Percentiles rank a stretch among this genome's conserved stretches.
Conservation (phyloP, 1,284 basidiomycete genomes). For the Leccinum fuscescens region DNA sequence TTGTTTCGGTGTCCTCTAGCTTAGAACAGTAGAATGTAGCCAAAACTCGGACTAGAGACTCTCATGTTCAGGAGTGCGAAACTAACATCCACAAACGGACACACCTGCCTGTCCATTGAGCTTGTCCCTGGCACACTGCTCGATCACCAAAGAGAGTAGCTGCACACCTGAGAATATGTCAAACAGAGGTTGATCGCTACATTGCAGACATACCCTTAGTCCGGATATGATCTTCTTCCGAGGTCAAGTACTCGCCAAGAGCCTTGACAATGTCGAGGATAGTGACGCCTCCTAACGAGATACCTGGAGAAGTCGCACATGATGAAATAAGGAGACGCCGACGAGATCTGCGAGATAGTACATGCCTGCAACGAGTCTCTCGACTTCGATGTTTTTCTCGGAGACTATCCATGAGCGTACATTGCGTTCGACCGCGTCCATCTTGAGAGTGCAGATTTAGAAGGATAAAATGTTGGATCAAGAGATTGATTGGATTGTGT, state of each 20-base stretch:
- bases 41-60: conserved; percentile 70
- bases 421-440: conserved; percentile 49
- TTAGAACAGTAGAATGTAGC: conserved; percentile 84
- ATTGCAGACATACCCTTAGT: conserved; percentile 61
- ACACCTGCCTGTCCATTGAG: conserved; percentile 83
- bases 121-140: conserved; percentile 56
- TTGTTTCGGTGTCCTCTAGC: conserved; percentile 80
- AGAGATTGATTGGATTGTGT: conserved; percentile 14
- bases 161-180: conserved; percentile 64
- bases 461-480: not conserved
- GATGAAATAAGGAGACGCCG: conserved; percentile 6
- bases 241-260: conserved; percentile 83
- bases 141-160: conserved; percentile 67
- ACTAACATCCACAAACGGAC: conserved; percentile 22
- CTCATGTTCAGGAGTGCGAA: conserved; percentile 9
- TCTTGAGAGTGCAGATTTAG: conserved; percentile 9
- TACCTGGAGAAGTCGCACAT: conserved; percentile 46
- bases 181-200: conserved; percentile 9
- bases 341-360: conserved; percentile 11
- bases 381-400: conserved; percentile 57
- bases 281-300: conserved; percentile 58
- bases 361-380: conserved; percentile 58
- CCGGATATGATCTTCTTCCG: conserved; percentile 77
- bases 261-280: conserved; percentile 85
- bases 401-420: conserved; percentile 74